Evolutionary conservation across 208 protist species (phyloP).

Genomic region (Leishmania turanica): DNA sequence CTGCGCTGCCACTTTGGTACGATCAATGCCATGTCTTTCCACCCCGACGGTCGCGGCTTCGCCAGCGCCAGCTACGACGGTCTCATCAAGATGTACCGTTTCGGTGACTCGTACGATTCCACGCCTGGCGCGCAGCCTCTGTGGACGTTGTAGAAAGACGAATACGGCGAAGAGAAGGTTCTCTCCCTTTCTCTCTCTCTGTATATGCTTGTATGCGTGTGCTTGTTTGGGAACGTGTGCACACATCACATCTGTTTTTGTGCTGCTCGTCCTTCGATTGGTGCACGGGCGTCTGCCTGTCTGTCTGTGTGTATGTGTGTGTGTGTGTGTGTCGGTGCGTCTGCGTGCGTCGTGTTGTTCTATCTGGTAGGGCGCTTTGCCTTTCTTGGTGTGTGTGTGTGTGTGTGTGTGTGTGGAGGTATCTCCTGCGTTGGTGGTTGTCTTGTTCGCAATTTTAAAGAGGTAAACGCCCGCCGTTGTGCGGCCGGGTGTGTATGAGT

Average conservation of each 20-base stretch:
- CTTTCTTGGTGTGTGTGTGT: neutral
- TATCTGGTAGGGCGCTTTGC: neutral
- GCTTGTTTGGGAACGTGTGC: neutral
- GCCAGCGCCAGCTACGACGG: slow-evolving; percentile 96
- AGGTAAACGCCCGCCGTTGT: neutral
- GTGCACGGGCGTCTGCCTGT: neutral
- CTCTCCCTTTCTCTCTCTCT: neutral
- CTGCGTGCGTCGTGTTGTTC: neutral
- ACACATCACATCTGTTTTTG: neutral
- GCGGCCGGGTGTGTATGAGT: neutral
- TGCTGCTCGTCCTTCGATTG: neutral
- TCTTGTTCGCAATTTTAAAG: neutral
- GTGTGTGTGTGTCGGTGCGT: neutral
- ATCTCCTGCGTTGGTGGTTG: neutral
- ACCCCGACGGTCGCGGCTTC: slow-evolving; percentile 95
- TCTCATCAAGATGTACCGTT: slow-evolving; percentile 95
- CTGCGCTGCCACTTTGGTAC: slow-evolving; percentile 99
- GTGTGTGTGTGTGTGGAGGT: neutral
- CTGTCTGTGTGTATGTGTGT: neutral
- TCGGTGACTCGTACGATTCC: slow-evolving; percentile 93
- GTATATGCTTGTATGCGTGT: neutral
- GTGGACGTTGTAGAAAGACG: slow-evolving; percentile 46
- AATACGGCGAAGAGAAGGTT: neutral
- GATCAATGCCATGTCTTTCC: slow-evolving; percentile 96
- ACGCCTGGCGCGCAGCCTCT: slow-evolving; percentile 67